Evolutionary conservation across 148 eudicot genomes (phyloP), one percentile per base, ranked within the genome.

Genomic region (Talinum fruticosum): DNA sequence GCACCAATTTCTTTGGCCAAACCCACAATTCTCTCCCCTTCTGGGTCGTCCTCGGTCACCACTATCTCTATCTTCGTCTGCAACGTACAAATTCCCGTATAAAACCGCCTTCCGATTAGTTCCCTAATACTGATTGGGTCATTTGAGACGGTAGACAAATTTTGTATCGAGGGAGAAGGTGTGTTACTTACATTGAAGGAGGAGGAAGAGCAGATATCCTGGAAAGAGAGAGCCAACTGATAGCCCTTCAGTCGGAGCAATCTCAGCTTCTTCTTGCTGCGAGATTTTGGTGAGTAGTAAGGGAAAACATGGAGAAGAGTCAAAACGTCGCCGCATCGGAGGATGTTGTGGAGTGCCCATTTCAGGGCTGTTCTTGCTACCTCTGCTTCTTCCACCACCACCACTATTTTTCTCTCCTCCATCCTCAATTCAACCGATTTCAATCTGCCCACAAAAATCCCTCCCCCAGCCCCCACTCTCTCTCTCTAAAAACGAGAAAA

Each of bases 1-100:
- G 98, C 97, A 26, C 91, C 91, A 33, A 92, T 92, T 78, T 94
- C 92, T 59, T 85, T 80, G 8, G 92, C 97, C 80, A 90, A 73
- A 18, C 81, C 85, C 70, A 87, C 85, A 26, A 94, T 90, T 78
- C 86, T 87, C 26, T 82, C 87, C 6, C 97, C 98, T 18, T 89
- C 88, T 71, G 81, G 83, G 35, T 92, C 96, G 53, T 92, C 96
- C 81, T 94, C 93, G 21, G 88, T 83, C 73, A 94, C 98, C n/a
- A 94, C 89, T 67, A 90, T 92, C 89, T 92, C 97, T 37, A 90
- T 90, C 84, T 87, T 92, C 76, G 91, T 87, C 98, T 94, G 97
- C 79, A 35, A 73, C 74, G 66, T 45, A 49, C 53, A 45, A 16
- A 78, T 73, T 79, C 16, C 18, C 18, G 6, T 0, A 16, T 51